Conservation (phyloP, 768 basidiomycete genomes). For the Lactarius sp. region DNA sequence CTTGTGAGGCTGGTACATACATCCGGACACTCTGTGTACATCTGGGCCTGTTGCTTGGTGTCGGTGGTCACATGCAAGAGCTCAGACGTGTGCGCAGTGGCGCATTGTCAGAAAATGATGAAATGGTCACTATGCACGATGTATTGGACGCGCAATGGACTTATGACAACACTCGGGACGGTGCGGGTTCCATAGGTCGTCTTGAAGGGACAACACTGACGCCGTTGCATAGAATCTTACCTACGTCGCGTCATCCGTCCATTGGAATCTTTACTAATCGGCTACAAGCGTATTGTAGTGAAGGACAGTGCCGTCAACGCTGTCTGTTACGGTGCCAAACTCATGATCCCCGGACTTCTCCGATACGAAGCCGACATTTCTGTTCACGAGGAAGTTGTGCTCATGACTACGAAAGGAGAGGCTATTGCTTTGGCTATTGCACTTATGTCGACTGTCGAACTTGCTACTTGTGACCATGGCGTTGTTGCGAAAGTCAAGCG, state of each 20-base stretch:
- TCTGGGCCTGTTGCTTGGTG: constrained; percentile 87
- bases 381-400: constrained; percentile 90
- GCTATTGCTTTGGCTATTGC: constrained; percentile 93
- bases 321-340: constrained; percentile 98
- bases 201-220: constrained; percentile 18
- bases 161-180: constrained; percentile 96
- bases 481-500: constrained; percentile 99
- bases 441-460: constrained; percentile 98
- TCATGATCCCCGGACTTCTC: constrained; percentile 98
- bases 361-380: constrained; percentile 96
- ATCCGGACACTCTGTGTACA: constrained; percentile 97
- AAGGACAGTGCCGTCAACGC: constrained; percentile 99
- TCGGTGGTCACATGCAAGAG: constrained; percentile 99
- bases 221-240: constrained; percentile 71
- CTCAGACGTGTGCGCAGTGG: constrained; percentile 90
- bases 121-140: constrained; percentile 99
- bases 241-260: constrained; percentile 92
- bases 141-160: constrained; percentile 98
- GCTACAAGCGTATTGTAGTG: constrained; percentile 98
- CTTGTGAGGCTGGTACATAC: constrained; percentile 96
- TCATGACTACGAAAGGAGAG: constrained; percentile 99
- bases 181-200: constrained; percentile 37
- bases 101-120: constrained; percentile 96
- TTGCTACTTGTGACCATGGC: constrained; percentile 96
- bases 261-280: constrained; percentile 87